Percentiles rank a stretch among this genome's conserved stretches.
Evolutionary conservation across 2,329 filamentous ascomycete species (phyloP).

Genomic region (Aspergillus costaricaensis): DNA sequence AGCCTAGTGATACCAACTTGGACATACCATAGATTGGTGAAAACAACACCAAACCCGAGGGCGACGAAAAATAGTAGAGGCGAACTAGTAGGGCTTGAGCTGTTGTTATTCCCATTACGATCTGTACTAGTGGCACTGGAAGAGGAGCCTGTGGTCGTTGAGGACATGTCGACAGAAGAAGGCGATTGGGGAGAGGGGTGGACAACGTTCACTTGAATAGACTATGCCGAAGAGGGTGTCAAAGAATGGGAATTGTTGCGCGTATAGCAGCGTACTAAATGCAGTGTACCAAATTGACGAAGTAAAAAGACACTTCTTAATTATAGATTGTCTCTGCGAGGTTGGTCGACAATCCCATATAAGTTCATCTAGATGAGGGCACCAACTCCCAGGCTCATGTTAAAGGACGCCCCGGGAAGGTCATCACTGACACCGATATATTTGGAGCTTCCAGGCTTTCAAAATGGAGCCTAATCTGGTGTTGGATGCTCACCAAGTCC

Average conservation of each 20-base stretch:
- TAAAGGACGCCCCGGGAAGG: slow-evolving; percentile 8
- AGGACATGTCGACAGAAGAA: slow-evolving; percentile 28
- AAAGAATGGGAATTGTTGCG: background rate
- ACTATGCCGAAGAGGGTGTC: background rate
- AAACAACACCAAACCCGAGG: slow-evolving; percentile 94
- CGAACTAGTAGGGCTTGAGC: slow-evolving; percentile 63
- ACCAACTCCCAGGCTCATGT: slow-evolving; percentile 12
- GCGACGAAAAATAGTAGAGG: slow-evolving; percentile 91
- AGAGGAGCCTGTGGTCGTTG: slow-evolving; percentile 30
- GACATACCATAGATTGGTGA: slow-evolving; percentile 94
- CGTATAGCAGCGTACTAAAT: background rate
- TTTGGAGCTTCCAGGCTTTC: background rate
- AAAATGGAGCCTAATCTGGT: background rate
- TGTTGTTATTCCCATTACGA: slow-evolving; percentile 33
- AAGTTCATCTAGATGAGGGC: slow-evolving; percentile 16
- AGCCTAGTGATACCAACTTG: slow-evolving; percentile 1
- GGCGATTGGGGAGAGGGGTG: background rate
- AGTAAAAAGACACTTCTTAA: background rate
- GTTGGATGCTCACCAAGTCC: background rate
- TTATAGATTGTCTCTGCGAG: background rate
- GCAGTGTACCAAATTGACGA: background rate
- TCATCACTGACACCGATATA: slow-evolving; percentile 18
- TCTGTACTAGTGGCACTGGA: slow-evolving; percentile 31
- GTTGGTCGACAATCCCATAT: slow-evolving; percentile 7
- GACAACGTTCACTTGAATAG: background rate